These are phyloP conservation scores for Bromus sterilis DNA, from an alignment of 176 grass and related monocot genomes.

Conservation along the genomic window DNA sequence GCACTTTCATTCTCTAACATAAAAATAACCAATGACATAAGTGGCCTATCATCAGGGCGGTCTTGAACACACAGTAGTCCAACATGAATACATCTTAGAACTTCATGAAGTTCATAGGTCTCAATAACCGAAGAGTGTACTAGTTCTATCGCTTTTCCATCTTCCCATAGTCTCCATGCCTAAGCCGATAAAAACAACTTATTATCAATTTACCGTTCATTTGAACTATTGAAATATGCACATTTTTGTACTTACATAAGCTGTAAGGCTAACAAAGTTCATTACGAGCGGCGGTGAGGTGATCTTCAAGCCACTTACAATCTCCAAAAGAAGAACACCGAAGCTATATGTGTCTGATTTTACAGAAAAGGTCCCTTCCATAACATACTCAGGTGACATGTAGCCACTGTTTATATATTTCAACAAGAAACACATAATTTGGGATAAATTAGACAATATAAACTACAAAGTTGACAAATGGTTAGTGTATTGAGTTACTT, in stretches of 20 bases:
- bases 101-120: neutral
- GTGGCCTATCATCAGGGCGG: constrained; percentile 17
- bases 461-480: neutral
- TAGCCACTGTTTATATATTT: constrained; percentile 20
- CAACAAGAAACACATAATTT: neutral
- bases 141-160: constrained; percentile 4
- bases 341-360: constrained; percentile 47
- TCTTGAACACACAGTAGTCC: constrained; percentile 37
- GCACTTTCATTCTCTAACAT: constrained; percentile 22
- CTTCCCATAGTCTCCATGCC: constrained; percentile 36
- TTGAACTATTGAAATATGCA: neutral
- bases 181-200: neutral
- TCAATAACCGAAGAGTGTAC: constrained; percentile 7
- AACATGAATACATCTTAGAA: constrained; percentile 24
- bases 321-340: constrained; percentile 42
- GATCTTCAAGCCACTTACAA: constrained; percentile 27
- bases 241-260: constrained; percentile 8
- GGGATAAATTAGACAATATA: neutral
- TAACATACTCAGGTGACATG: constrained; percentile 46
- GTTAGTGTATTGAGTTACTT: neutral
- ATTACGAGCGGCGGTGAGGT: neutral
- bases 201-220: neutral
- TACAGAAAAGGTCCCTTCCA: constrained; percentile 37
- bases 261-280: neutral
- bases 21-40: constrained; percentile 24